Percentiles rank a stretch among this genome's conserved stretches.
Conservation (phyloP, 331 rosid species). For the Quercus lobata region DNA sequence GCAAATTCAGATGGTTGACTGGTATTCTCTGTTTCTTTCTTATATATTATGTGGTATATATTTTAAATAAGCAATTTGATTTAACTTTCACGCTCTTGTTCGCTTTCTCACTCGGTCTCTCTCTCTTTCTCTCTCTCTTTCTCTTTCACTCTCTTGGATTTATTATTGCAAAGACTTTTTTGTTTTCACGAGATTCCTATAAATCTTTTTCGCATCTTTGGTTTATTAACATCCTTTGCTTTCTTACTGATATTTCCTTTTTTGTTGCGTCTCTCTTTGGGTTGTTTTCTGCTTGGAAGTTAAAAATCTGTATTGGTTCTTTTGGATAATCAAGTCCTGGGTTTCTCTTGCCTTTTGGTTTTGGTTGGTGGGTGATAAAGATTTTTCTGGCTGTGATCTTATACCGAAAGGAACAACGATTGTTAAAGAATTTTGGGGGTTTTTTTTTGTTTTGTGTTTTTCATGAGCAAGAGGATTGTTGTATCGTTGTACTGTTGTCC, state of each 20-base stretch:
- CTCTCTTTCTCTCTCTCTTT: too few species aligned
- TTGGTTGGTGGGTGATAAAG: background rate
- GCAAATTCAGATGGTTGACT: too few species aligned
- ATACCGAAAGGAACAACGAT: background rate
- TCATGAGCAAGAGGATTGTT: background rate
- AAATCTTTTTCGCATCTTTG: background rate
- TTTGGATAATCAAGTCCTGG: background rate
- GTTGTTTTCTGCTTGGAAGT: background rate
- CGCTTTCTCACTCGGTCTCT: background rate
- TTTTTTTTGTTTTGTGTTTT: background rate
- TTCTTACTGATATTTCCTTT: background rate
- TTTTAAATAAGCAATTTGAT: background rate
- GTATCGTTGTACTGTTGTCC: background rate
- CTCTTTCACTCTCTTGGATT: too few species aligned
- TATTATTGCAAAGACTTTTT: background rate
- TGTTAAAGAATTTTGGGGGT: background rate
- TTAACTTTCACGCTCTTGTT: background rate
- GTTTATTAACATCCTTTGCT: background rate
- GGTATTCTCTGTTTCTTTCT: too few species aligned
- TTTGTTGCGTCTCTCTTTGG: too few species aligned
- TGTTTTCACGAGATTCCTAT: too few species aligned
- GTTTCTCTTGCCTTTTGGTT: background rate
- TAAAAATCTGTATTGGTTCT: background rate
- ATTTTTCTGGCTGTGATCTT: background rate
- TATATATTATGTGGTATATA: too few species aligned